phyloP scores from a whole-genome alignment of 257 asterid species.

The Nicotiana attenuata region DNA sequence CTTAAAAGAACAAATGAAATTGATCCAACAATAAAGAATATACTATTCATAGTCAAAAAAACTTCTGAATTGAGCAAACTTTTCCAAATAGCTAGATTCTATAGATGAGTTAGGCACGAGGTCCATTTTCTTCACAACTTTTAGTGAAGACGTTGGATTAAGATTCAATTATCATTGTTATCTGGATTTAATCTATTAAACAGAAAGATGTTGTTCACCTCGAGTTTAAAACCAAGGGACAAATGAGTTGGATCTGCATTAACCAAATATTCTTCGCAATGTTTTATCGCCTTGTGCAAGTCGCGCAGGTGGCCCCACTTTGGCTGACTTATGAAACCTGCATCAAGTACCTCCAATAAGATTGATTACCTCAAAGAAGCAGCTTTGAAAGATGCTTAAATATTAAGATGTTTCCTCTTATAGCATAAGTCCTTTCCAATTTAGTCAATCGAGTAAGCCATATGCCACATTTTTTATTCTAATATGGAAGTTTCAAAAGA shows the following conservation, averaged over 20 bases:
- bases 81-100: neutral
- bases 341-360: slow-evolving; percentile 16
- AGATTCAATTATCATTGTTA: neutral
- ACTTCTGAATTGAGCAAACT: too few relatives aligned
- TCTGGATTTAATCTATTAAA: neutral
- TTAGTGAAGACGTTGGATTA: neutral
- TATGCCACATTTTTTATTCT: too few relatives aligned
- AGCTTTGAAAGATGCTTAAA: neutral
- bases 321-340: slow-evolving; percentile 64
- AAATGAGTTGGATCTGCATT: slow-evolving; percentile 46
- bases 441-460: neutral
- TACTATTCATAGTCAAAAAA: neutral
- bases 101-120: neutral
- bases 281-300: slow-evolving; percentile 60
- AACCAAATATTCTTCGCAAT: slow-evolving; percentile 69
- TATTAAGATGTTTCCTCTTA: neutral
- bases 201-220: slow-evolving; percentile 29
- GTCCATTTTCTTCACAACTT: neutral
- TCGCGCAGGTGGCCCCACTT: slow-evolving; percentile 83
- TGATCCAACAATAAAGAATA: neutral
- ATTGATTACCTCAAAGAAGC: neutral
- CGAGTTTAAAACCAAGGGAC: slow-evolving; percentile 63
- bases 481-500: too few relatives aligned
- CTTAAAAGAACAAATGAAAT: neutral
- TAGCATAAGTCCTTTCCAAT: neutral